Evolutionary conservation across 2,329 filamentous ascomycete genomes (phyloP).

Genomic region (Colletotrichum sp.): DNA sequence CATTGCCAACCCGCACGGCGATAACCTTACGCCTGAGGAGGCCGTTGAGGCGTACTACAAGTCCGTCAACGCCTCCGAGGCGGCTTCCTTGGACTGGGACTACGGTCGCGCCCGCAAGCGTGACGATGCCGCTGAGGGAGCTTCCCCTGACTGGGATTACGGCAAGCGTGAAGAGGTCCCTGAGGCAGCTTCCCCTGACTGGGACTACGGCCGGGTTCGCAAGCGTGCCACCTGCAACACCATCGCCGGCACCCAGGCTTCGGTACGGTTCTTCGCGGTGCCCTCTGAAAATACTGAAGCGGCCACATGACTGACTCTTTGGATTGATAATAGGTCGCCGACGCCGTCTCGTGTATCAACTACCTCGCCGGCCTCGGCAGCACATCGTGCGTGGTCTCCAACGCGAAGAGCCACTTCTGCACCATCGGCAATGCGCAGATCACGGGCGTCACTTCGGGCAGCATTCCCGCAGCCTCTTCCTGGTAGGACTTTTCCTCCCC

Average conservation of each 20-base stretch:
- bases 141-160: neutral
- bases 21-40: slow-evolving; percentile 3
- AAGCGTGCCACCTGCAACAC: slow-evolving; percentile 6
- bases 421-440: neutral
- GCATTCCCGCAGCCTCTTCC: neutral
- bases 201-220: neutral
- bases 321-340: neutral
- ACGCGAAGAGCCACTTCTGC: neutral
- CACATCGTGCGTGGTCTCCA: neutral
- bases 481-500: neutral
- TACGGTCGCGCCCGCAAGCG: no score
- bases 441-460: neutral
- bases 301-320: neutral
- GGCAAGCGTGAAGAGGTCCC: neutral
- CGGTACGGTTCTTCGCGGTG: neutral
- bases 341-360: slow-evolving; percentile 18
- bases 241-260: neutral
- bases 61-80: neutral
- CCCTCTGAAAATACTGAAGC: neutral
- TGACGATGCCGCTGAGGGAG: no score
- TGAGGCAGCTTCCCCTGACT: neutral
- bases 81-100: neutral
- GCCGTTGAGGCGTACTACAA: neutral
- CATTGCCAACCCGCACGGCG: slow-evolving; percentile 7
- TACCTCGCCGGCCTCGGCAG: slow-evolving; percentile 2